Base-by-base conservation (phyloP, 129 eudicot species). In the Pseudognaphalium luteoalbum region DNA sequence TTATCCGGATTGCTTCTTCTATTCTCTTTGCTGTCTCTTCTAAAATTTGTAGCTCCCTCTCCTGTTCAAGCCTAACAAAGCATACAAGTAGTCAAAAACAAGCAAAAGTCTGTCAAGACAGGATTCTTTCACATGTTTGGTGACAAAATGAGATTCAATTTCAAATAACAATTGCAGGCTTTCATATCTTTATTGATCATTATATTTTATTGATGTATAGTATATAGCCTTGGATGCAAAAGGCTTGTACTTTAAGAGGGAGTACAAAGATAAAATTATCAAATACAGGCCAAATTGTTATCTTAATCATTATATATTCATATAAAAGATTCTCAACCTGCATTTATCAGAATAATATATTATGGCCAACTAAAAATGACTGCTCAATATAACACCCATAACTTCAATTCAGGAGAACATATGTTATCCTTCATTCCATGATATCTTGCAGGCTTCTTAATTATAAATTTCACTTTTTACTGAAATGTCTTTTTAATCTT, bases 1-100 rank as follows among this genome's bases (percentile, higher is more conserved):
- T 90, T 80, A 71, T 76, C 47, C 93, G 84, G 50, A 93, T 90
- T 80, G 92, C 96, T 87, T 90, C 98, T 89, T 93, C 98, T 79
- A 90, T 76, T 82, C 96, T 88, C 83, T 52, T 86, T 37, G 98
- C 88, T 22, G 98, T 93, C 81, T 93, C 98, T 71, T 90, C 98
- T 78, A 93, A 74, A 61, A 80, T 80, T 81, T 83, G 90, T 41
- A 90, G 87, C 86, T 93, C 96, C 58, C 72, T 90, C 79, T 88
- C 95, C 76, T 77, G 89, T 85, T 90, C 92, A 78, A 75, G 83
- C 84, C 98, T 90, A 73, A 70, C 19, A 79, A 72, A n/a, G 57
- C n/a, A 66, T 63, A 39, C 57, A 34, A 60, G 61, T 64, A 64
- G 81, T 72, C 73, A 77, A 80, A 34, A 59, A 56, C 61, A 19